phyloP scores from a whole-genome alignment of 2,329 filamentous ascomycete genomes.

The Aspergillus pseudoviridinutans region DNA sequence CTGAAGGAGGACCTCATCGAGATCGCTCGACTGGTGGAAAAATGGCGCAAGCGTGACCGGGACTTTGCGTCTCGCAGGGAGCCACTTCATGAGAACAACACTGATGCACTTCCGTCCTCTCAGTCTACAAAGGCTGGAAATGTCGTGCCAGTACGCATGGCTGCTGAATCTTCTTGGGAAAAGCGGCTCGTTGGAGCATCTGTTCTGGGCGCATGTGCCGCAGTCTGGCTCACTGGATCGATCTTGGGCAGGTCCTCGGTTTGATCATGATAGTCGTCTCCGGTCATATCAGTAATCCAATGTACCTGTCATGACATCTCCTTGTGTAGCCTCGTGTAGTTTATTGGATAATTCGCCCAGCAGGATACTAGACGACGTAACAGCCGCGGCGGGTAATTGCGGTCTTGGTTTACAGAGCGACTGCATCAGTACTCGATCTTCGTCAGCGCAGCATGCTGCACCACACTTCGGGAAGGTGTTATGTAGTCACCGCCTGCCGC shows the following conservation, averaged over 20 bases:
- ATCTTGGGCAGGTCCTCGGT: slow-evolving; percentile 24
- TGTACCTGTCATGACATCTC: neutral
- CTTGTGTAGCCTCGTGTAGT: neutral
- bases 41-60: slow-evolving; percentile 40
- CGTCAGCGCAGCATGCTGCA: no score
- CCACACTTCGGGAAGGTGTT: no score
- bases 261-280: slow-evolving; percentile 7
- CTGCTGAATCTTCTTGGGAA: slow-evolving; percentile 65
- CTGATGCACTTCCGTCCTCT: slow-evolving; percentile 7
- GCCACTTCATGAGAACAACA: slow-evolving; percentile 12
- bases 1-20: slow-evolving; percentile 69
- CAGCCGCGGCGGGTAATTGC: no score
- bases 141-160: slow-evolving; percentile 53
- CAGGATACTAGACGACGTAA: no score
- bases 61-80: slow-evolving; percentile 25
- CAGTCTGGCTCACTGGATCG: slow-evolving; percentile 35
- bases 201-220: slow-evolving; percentile 32
- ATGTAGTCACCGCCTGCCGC: no score
- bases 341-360: no score
- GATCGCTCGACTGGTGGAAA: slow-evolving; percentile 61
- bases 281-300: slow-evolving; percentile 1
- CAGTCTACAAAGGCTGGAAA: slow-evolving; percentile 35
- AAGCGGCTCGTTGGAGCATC: slow-evolving; percentile 38
- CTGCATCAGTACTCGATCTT: no score
- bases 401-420: no score